Conservation (phyloP, 176 grass and related monocot genomes). For the Musa troglodytarum region DNA sequence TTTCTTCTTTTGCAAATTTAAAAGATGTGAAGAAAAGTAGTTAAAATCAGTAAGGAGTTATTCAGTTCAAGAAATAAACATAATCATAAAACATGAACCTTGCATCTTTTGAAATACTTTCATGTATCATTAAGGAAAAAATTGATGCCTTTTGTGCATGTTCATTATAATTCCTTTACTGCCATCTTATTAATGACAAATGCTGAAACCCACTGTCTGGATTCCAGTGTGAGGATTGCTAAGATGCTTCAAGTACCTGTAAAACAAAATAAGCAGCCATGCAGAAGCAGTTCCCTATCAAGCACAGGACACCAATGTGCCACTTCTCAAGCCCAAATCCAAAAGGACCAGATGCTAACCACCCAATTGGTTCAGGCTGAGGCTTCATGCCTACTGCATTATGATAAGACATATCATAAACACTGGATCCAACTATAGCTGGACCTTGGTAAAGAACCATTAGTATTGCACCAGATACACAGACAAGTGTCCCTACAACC, state of each 20-base stretch:
- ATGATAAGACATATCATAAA: slow-evolving; percentile 5
- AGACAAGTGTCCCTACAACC: slow-evolving; percentile 52
- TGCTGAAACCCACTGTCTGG: background rate
- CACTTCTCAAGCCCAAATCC: slow-evolving; percentile 35
- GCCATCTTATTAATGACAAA: background rate
- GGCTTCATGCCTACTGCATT: slow-evolving; percentile 2
- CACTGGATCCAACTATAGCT: slow-evolving; percentile 45
- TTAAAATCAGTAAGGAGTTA: background rate
- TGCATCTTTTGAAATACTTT: background rate
- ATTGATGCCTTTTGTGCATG: background rate
- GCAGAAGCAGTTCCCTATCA: slow-evolving; percentile 69
- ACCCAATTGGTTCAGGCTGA: slow-evolving; percentile 26
- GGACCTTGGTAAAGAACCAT: slow-evolving; percentile 82
- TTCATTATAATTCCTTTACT: background rate
- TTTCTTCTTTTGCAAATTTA: too few relatives aligned
- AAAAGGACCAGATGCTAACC: slow-evolving; percentile 14
- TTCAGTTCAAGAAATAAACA: background rate
- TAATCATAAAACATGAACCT: background rate
- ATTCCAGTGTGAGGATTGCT: background rate
- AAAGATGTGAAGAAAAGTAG: background rate
- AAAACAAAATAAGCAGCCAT: slow-evolving; percentile 90
- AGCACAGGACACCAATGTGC: slow-evolving; percentile 69
- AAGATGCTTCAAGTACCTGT: slow-evolving; percentile 36
- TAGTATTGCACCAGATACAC: slow-evolving; percentile 56
- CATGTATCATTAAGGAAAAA: background rate